Percentiles rank a stretch among this genome's conserved stretches.
These are phyloP conservation scores for Leccinum ochraceum DNA, from an alignment of 768 basidiomycete genomes.

Conservation along the genomic window DNA sequence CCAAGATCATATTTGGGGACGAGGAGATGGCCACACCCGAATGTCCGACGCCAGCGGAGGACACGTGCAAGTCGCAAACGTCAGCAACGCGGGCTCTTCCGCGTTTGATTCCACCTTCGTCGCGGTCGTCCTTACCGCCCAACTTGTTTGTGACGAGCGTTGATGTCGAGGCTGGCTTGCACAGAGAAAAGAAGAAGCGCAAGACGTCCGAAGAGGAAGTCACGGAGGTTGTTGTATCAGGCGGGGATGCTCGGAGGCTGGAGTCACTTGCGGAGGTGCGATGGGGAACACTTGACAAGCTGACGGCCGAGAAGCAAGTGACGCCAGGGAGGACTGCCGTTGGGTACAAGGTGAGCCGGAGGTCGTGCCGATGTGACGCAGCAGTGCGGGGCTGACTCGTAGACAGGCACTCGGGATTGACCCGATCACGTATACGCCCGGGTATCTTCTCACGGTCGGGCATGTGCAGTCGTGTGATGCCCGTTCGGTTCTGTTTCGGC, in stretches of 20 bases:
- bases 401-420: slow-evolving; percentile 59
- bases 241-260: slow-evolving; percentile 2
- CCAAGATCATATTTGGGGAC: slow-evolving; percentile 56
- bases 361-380: not conserved
- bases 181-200: slow-evolving; percentile 38
- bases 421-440: slow-evolving; percentile 59
- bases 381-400: not conserved
- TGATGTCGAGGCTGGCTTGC: slow-evolving; percentile 57
- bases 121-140: slow-evolving; percentile 53
- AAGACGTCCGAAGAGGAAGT: slow-evolving; percentile 37
- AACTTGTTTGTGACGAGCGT: slow-evolving; percentile 73
- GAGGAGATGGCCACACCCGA: slow-evolving; percentile 7
- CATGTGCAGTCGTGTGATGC: slow-evolving; percentile 32
- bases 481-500: slow-evolving; percentile 16
- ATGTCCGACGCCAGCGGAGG: not conserved
- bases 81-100: slow-evolving; percentile 17
- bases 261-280: slow-evolving; percentile 13
- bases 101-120: slow-evolving; percentile 63
- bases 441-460: slow-evolving; percentile 51
- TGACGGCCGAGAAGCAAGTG: slow-evolving; percentile 31
- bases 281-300: slow-evolving; percentile 23
- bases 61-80: no score
- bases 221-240: not conserved
- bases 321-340: slow-evolving; percentile 33
- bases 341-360: slow-evolving; percentile 50